A percentile compares a stretch with the other conserved stretches of the same genome.
Evolutionary conservation across 768 basidiomycete genomes (phyloP).

Genomic region (Tephrocybe rancida): DNA sequence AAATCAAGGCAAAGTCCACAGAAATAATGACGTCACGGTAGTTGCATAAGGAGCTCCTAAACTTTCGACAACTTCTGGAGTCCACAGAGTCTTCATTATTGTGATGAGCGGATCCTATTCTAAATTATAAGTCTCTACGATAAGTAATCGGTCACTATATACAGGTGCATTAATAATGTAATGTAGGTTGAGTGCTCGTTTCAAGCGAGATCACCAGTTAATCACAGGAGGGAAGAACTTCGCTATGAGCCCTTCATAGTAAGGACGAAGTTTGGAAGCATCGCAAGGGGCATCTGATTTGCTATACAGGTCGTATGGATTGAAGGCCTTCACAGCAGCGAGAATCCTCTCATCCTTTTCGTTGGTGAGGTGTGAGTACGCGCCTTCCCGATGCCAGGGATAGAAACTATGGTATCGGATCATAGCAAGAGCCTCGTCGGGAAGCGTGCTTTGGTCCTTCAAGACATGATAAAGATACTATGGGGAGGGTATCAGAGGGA

Average conservation of each 20-base stretch:
- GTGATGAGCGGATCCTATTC: too few relatives aligned
- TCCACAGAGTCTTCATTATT: too few relatives aligned
- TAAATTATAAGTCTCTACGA: not conserved
- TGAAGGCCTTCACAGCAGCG: slow-evolving; percentile 82
- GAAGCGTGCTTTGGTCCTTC: slow-evolving; percentile 81
- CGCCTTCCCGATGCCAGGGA: slow-evolving; percentile 91
- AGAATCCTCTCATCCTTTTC: slow-evolving; percentile 67
- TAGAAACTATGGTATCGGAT: slow-evolving; percentile 96
- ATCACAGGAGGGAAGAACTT: slow-evolving; percentile 85
- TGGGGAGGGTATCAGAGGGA: not conserved
- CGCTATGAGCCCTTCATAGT: slow-evolving; percentile 80
- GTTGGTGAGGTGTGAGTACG: slow-evolving; percentile 79
- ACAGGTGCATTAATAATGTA: too few relatives aligned
- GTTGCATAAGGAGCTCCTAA: too few relatives aligned
- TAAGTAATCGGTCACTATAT: too few relatives aligned
- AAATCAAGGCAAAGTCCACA: too few relatives aligned
- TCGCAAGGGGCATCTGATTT: slow-evolving; percentile 76
- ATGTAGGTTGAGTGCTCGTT: too few relatives aligned
- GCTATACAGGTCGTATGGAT: slow-evolving; percentile 94
- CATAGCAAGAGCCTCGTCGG: slow-evolving; percentile 85
- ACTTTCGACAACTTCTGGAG: not conserved
- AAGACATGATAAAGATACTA: slow-evolving; percentile 86
- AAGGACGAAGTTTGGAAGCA: slow-evolving; percentile 68
- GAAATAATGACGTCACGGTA: too few relatives aligned
- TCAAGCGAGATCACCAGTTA: slow-evolving; percentile 67